Evolutionary conservation across 2,329 filamentous ascomycete species (phyloP).

Genomic region (Dactylonectria macrodidyma): DNA sequence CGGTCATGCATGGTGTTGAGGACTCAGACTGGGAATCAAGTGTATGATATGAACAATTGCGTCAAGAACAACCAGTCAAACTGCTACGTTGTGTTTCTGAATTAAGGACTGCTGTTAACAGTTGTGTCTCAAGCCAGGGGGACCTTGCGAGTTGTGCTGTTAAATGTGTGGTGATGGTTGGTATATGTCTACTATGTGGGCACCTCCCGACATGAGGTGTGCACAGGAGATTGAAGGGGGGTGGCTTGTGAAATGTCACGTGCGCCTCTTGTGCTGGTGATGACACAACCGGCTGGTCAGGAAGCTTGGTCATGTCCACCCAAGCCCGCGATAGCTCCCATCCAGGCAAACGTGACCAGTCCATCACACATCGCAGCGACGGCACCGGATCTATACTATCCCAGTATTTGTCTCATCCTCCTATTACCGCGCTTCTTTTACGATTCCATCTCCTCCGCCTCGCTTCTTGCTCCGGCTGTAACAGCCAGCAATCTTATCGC

Average conservation of each 20-base stretch:
- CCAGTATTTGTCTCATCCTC: slow-evolving; percentile 12
- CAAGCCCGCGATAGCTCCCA: slow-evolving; percentile 44
- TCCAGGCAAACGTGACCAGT: slow-evolving; percentile 48
- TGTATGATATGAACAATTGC: slow-evolving; percentile 29
- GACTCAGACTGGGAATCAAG: slow-evolving; percentile 26
- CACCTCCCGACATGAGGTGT: too few relatives aligned
- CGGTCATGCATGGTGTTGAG: slow-evolving; percentile 41
- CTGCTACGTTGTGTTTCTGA: not conserved
- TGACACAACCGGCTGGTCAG: slow-evolving; percentile 50
- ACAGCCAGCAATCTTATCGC: slow-evolving; percentile 21
- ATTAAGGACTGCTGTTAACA: not conserved
- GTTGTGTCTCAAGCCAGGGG: too few relatives aligned
- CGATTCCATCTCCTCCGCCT: slow-evolving; percentile 29
- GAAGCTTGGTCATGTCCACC: slow-evolving; percentile 48
- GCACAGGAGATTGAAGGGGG: not conserved
- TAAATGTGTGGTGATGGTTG: not conserved
- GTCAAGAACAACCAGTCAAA: slow-evolving; percentile 11
- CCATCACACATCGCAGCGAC: slow-evolving; percentile 40
- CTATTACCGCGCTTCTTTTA: slow-evolving; percentile 4
- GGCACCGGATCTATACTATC: slow-evolving; percentile 28
- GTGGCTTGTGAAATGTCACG: slow-evolving; percentile 46
- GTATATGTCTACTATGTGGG: not conserved
- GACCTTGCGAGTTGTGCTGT: not conserved
- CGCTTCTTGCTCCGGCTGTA: slow-evolving; percentile 16
- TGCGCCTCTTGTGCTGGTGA: slow-evolving; percentile 44